These are phyloP conservation scores for Orbilia quercus DNA, from an alignment of 2,329 filamentous ascomycete genomes.

Conservation along the genomic window DNA sequence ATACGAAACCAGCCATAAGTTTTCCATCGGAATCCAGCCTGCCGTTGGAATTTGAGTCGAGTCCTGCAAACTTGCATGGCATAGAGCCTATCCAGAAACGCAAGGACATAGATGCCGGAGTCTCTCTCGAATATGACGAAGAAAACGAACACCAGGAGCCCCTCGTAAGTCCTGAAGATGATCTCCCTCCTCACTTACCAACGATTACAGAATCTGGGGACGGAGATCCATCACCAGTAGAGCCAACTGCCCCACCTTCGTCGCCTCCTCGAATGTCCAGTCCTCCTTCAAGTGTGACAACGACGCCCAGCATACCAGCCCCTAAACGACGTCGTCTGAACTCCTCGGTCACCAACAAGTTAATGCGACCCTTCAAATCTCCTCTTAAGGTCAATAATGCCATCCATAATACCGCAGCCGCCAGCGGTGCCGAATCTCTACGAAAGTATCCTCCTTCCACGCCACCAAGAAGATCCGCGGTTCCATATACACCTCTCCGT, in stretches of 20 bases:
- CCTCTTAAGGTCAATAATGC: conserved; percentile 48
- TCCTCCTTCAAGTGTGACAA: conserved; percentile 23
- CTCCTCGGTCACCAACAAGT: conserved; percentile 29
- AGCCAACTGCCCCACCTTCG: conserved; percentile 22
- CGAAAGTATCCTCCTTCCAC: conserved; percentile 46
- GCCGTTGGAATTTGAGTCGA: conserved; percentile 16
- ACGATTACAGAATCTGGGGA: conserved; percentile 36
- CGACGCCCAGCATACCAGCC: conserved; percentile 36
- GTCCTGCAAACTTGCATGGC: conserved; percentile 14
- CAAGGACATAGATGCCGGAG: neutral
- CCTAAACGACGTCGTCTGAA: conserved; percentile 52
- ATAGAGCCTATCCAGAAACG: conserved; percentile 17
- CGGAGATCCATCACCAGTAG: conserved; percentile 11
- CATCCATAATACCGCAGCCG: conserved; percentile 14
- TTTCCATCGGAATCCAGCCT: conserved; percentile 43
- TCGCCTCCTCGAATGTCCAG: conserved; percentile 49
- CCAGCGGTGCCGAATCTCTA: conserved; percentile 2
- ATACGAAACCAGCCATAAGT: conserved; percentile 11
- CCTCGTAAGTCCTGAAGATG: conserved; percentile 1
- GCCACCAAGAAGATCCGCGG: conserved; percentile 27
- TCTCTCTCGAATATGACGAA: neutral
- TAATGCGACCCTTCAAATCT: conserved; percentile 51
- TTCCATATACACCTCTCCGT: conserved; percentile 39
- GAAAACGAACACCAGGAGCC: neutral
- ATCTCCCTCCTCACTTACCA: conserved; percentile 22